Evolutionary conservation across 2,329 filamentous ascomycete species (phyloP).

Genomic region (Colletotrichum destructivum): DNA sequence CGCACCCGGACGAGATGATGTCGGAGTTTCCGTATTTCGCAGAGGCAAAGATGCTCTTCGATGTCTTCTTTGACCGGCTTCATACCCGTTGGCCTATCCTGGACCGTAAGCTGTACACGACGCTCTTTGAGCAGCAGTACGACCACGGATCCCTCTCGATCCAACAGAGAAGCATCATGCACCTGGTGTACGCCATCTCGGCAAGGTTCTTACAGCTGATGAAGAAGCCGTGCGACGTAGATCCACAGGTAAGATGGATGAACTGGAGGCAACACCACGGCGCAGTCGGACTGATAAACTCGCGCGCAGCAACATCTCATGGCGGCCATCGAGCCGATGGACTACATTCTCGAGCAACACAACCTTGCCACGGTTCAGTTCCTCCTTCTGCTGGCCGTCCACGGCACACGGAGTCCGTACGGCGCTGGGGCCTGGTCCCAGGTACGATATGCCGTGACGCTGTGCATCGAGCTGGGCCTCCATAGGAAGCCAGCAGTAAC

Average conservation of each 20-base stretch:
- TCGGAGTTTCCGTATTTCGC: constrained; percentile 42
- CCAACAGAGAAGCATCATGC: constrained; percentile 47
- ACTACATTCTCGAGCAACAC: constrained; percentile 52
- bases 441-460: constrained; percentile 49
- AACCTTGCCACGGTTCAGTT: constrained; percentile 52
- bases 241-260: constrained; percentile 42
- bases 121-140: constrained; percentile 44
- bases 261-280: accelerated
- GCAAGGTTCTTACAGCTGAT: constrained; percentile 47
- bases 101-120: constrained; percentile 44
- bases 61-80: constrained; percentile 47
- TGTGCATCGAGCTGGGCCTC: constrained; percentile 52
- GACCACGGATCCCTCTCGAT: constrained; percentile 43
- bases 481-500: constrained; percentile 45
- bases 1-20: constrained; percentile 25
- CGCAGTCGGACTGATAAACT: not conserved
- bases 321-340: constrained; percentile 51
- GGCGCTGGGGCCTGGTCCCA: constrained; percentile 54
- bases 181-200: constrained; percentile 48
- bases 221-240: constrained; percentile 46
- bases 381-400: constrained; percentile 51
- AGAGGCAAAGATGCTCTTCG: constrained; percentile 45
- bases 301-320: constrained; percentile 46
- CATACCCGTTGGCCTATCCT: constrained; percentile 48
- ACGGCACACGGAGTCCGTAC: constrained; percentile 52